phyloP scores from a whole-genome alignment of 352 stramenopile species.

The Globisporangium carolinianum region DNA sequence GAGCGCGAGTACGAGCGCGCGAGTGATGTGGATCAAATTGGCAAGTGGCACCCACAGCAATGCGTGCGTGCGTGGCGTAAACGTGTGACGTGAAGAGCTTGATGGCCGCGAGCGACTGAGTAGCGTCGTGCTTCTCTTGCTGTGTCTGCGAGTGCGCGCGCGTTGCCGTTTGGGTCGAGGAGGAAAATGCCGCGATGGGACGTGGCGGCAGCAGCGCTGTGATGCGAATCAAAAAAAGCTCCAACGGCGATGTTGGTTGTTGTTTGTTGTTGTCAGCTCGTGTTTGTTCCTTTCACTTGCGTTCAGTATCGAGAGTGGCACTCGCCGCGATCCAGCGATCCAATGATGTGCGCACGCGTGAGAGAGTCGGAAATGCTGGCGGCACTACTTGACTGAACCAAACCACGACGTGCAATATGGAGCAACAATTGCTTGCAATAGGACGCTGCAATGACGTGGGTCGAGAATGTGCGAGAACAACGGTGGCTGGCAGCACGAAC shows the following conservation, averaged over 20 bases:
- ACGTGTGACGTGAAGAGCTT: background rate
- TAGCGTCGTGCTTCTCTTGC: background rate
- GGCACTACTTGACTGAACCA: background rate
- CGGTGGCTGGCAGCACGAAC: too few species aligned
- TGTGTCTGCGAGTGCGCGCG: background rate
- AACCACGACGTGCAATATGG: background rate
- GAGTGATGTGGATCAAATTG: background rate
- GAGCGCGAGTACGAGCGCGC: background rate
- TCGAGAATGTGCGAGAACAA: background rate
- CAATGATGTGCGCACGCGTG: background rate
- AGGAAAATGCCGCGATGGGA: conserved; percentile 1
- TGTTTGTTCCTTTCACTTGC: background rate
- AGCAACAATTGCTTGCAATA: background rate
- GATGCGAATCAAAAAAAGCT: conserved; percentile 2
- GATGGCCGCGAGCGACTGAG: too few species aligned
- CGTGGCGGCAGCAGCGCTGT: background rate
- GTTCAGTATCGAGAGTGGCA: conserved; percentile 1
- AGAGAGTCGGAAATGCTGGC: background rate
- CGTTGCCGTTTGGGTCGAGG: background rate
- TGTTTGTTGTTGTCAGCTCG: conserved; percentile 1
- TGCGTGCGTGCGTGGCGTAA: background rate
- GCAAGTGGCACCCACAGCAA: background rate
- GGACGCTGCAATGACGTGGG: background rate
- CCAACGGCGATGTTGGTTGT: background rate
- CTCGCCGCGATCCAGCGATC: background rate